Conservation (phyloP, 2,329 filamentous ascomycete species). For the Fusarium sp. region DNA sequence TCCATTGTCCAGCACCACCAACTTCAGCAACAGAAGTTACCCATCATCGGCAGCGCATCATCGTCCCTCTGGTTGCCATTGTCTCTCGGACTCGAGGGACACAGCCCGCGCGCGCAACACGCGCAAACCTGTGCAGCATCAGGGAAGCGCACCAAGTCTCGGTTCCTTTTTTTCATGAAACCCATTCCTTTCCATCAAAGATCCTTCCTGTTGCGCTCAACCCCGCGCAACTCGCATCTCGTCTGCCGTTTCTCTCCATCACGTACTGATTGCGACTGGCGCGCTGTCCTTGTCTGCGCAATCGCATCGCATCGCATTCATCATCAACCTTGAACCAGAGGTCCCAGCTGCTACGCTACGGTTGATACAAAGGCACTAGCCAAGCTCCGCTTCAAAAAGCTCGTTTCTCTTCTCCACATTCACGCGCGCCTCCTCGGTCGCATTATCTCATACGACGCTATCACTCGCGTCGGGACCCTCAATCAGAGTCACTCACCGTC, state of each 20-base stretch:
- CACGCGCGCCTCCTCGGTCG: conserved; percentile 40
- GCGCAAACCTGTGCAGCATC: conserved; percentile 14
- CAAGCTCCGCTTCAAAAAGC: conserved; percentile 29
- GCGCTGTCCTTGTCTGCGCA: conserved; percentile 11
- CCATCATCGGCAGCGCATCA: not conserved
- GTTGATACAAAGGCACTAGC: conserved; percentile 28
- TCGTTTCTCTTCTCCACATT: conserved; percentile 41
- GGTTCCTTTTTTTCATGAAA: not conserved
- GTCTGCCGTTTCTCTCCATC: conserved; percentile 5
- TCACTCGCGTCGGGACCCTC: conserved; percentile 28
- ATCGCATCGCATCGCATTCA: conserved; percentile 20
- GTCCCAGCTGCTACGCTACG: conserved; percentile 16
- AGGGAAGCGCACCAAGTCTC: conserved; percentile 19
- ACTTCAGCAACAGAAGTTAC: not conserved
- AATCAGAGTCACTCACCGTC: conserved; percentile 29
- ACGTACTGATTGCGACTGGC: conserved; percentile 8
- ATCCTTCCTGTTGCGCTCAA: conserved; percentile 1
- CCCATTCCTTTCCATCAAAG: not conserved
- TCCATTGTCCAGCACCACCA: conserved; percentile 16
- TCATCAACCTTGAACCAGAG: conserved; percentile 23
- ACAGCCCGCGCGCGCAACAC: conserved; percentile 16
- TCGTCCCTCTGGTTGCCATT: conserved; percentile 1
- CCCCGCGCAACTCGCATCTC: conserved; percentile 12
- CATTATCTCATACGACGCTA: conserved; percentile 37
- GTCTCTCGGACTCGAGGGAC: conserved; percentile 7